These are phyloP conservation scores for Thelephora terrestris DNA, from an alignment of 1,284 basidiomycete genomes.

Conservation along the genomic window DNA sequence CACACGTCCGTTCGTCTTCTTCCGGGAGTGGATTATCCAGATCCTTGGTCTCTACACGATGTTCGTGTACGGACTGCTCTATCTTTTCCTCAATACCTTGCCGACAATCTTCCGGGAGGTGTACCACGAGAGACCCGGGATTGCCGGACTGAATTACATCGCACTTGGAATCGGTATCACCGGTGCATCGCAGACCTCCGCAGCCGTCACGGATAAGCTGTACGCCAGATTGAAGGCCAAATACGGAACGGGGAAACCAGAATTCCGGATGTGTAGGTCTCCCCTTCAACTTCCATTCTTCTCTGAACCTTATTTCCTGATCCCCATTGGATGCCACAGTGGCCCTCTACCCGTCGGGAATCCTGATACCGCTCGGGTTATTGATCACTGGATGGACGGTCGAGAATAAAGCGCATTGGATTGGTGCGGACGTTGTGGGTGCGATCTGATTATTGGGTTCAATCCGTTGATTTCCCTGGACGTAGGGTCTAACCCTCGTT, in stretches of 20 bases:
- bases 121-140: constrained; percentile 41
- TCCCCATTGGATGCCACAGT: constrained; percentile 14
- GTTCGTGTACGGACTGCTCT: constrained; percentile 41
- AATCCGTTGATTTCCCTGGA: not conserved
- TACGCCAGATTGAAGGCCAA: constrained; percentile 39
- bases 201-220: constrained; percentile 40
- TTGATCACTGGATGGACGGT: constrained; percentile 58
- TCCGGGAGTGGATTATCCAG: constrained; percentile 40
- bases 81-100: constrained; percentile 55
- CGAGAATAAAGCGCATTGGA: constrained; percentile 46
- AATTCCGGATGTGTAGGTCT: constrained; percentile 30
- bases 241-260: constrained; percentile 48
- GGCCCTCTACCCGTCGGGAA: constrained; percentile 49
- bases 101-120: constrained; percentile 43
- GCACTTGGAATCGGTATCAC: constrained; percentile 43
- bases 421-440: constrained; percentile 52
- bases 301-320: not conserved
- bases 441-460: not conserved
- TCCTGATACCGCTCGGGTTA: constrained; percentile 43
- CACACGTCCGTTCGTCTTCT: constrained; percentile 37
- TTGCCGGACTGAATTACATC: constrained; percentile 53
- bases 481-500: constrained; percentile 43
- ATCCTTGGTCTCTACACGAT: constrained; percentile 36
- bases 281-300: not conserved
- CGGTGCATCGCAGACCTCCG: constrained; percentile 45